These are phyloP conservation scores for Vitis hybrid DNA, from an alignment of 177 flowering plant genomes.

Conservation along the genomic window DNA sequence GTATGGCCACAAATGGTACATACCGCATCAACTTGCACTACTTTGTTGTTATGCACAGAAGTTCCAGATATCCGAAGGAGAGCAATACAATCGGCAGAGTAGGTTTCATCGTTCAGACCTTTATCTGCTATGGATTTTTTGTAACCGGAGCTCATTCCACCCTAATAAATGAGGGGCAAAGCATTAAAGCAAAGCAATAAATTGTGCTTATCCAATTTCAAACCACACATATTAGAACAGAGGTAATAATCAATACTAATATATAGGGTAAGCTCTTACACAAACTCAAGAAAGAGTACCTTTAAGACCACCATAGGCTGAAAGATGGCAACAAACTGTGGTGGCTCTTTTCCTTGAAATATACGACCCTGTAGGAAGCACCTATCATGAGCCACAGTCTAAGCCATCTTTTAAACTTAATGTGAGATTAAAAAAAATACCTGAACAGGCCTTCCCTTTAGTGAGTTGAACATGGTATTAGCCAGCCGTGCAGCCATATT, in stretches of 20 bases:
- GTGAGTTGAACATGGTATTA: slow-evolving; percentile 83
- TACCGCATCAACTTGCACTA: slow-evolving; percentile 93
- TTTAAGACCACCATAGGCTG: slow-evolving; percentile 93
- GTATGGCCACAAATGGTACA: slow-evolving; percentile 13
- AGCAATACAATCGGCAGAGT: slow-evolving; percentile 75
- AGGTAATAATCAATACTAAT: background rate
- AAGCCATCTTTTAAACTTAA: slow-evolving; percentile 2
- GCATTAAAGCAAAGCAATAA: slow-evolving; percentile 3
- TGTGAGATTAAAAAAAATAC: slow-evolving; percentile 38
- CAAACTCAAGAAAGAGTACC: slow-evolving; percentile 42
- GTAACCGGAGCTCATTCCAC: slow-evolving; percentile 94
- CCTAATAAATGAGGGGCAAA: slow-evolving; percentile 41
- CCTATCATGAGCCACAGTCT: slow-evolving; percentile 4
- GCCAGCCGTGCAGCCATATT: slow-evolving; percentile 72
- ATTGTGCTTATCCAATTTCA: background rate
- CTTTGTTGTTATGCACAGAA: slow-evolving; percentile 77
- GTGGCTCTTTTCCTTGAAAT: slow-evolving; percentile 93
- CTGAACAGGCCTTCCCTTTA: slow-evolving; percentile 96
- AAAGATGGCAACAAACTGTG: slow-evolving; percentile 92
- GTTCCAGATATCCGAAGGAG: slow-evolving; percentile 80
- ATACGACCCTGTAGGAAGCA: slow-evolving; percentile 72
- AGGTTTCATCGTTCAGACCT: slow-evolving; percentile 80
- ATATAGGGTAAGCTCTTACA: background rate
- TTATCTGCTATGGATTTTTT: slow-evolving; percentile 70
- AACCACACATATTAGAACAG: background rate